Percentiles rank a stretch among this genome's conserved stretches.
Evolutionary conservation across 768 basidiomycete species (phyloP).

Genomic region (Serendipita indica): DNA sequence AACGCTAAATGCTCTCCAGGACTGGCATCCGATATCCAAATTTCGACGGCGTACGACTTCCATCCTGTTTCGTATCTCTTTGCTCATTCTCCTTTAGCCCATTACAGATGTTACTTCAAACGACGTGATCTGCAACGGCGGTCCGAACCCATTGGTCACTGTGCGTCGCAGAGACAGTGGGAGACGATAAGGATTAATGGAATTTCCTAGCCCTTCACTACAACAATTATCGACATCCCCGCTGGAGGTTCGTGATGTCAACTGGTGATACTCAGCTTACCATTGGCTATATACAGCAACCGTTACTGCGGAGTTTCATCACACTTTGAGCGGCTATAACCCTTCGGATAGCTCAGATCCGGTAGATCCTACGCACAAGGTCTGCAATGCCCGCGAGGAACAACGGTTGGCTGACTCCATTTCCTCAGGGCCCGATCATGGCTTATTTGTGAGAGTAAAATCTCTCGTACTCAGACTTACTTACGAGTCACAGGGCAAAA

Average conservation of each 20-base stretch:
- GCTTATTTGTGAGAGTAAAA: conserved; percentile 32
- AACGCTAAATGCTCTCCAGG: conserved; percentile 8
- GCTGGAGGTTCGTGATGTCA: no score
- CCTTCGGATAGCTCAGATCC: conserved; percentile 33
- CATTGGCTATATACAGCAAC: no score
- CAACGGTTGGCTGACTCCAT: neutral
- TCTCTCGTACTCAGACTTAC: neutral
- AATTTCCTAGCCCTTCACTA: neutral
- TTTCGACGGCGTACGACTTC: conserved; percentile 19
- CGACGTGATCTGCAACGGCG: conserved; percentile 42
- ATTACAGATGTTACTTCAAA: conserved; percentile 35
- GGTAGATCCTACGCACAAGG: conserved; percentile 33
- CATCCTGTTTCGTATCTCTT: conserved; percentile 27
- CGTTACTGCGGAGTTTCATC: conserved; percentile 40
- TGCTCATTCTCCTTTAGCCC: conserved; percentile 15
- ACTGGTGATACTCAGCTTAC: no score
- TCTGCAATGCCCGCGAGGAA: neutral
- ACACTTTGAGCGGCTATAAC: conserved; percentile 33
- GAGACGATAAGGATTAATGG: neutral
- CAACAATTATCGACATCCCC: conserved; percentile 31
- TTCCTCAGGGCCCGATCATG: conserved; percentile 34
- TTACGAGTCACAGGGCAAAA: conserved; percentile 26
- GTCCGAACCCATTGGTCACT: conserved; percentile 33
- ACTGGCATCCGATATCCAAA: conserved; percentile 32
- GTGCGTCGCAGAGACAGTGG: conserved; percentile 14